phyloP scores from a whole-genome alignment of 2,329 filamentous ascomycete species.

The Arthrobotrys musiformis region DNA sequence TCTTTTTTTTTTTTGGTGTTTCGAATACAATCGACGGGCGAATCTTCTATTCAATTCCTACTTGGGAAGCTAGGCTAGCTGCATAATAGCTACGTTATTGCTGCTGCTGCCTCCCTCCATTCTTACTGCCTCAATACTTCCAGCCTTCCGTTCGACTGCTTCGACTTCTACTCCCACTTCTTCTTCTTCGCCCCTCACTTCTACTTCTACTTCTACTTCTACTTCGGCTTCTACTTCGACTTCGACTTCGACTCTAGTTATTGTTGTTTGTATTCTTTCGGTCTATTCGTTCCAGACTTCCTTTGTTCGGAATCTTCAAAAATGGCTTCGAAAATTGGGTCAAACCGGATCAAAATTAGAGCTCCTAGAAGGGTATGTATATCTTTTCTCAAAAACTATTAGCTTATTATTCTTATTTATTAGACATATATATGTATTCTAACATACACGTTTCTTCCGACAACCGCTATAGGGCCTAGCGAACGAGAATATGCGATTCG shows the following conservation, averaged over 20 bases:
- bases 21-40: not conserved
- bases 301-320: not conserved
- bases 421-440: not conserved
- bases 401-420: not conserved
- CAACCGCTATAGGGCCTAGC: constrained; percentile 66
- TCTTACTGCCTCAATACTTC: not conserved
- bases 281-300: too few relatives aligned
- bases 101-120: not conserved
- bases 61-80: too few relatives aligned
- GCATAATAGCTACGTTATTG: too few relatives aligned
- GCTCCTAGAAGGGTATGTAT: constrained; percentile 74
- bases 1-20: not conserved
- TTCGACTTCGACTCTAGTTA: too few relatives aligned
- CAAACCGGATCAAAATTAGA: constrained; percentile 68
- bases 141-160: not conserved
- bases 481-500: constrained; percentile 78
- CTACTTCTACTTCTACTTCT: too few relatives aligned
- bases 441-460: not conserved
- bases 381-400: not conserved
- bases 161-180: too few relatives aligned
- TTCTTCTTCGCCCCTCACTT: too few relatives aligned
- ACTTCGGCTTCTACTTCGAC: too few relatives aligned
- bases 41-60: not conserved
- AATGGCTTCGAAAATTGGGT: constrained; percentile 39
- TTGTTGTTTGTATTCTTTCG: too few relatives aligned